Percentiles rank a stretch among this genome's conserved stretches.
Evolutionary conservation across 1,284 basidiomycete species (phyloP).

Genomic region (Puccinia horiana): DNA sequence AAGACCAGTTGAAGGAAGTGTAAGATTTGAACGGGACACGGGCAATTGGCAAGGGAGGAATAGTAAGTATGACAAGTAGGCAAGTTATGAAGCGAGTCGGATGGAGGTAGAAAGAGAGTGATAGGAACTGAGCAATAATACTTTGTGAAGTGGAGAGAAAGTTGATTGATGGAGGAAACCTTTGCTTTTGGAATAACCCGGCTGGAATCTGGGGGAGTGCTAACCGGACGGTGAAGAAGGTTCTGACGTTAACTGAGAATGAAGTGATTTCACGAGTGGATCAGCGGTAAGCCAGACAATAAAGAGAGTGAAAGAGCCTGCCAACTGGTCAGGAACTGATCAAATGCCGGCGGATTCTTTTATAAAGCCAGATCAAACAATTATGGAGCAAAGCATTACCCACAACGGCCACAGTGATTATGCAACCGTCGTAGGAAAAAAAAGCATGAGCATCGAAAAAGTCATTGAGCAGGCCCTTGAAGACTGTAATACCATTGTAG

Average conservation of each 20-base stretch:
- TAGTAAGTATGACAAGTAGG: not conserved
- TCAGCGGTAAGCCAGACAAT: not conserved
- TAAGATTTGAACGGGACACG: not conserved
- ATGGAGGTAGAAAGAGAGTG: not conserved
- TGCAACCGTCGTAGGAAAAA: not conserved
- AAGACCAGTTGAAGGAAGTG: conserved; percentile 1
- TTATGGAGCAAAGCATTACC: not conserved
- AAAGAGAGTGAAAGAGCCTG: not conserved
- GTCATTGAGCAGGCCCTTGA: not conserved
- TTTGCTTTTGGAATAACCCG: not conserved
- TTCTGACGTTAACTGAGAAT: not conserved
- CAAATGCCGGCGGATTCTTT: not conserved
- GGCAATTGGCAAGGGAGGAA: not conserved
- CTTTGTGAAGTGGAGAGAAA: not conserved
- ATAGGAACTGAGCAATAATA: conserved; percentile 2
- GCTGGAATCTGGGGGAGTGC: not conserved
- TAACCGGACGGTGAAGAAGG: not conserved
- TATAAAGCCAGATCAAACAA: not conserved
- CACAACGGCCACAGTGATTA: not conserved
- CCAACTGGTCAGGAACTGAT: not conserved
- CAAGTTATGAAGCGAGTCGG: not conserved
- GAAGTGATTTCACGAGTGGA: not conserved
- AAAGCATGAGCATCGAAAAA: not conserved
- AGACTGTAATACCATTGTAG: not conserved
- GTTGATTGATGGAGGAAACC: not conserved